Evolutionary conservation across 2,329 filamentous ascomycete species (phyloP).

Genomic region (Chrysoporthe cubensis): DNA sequence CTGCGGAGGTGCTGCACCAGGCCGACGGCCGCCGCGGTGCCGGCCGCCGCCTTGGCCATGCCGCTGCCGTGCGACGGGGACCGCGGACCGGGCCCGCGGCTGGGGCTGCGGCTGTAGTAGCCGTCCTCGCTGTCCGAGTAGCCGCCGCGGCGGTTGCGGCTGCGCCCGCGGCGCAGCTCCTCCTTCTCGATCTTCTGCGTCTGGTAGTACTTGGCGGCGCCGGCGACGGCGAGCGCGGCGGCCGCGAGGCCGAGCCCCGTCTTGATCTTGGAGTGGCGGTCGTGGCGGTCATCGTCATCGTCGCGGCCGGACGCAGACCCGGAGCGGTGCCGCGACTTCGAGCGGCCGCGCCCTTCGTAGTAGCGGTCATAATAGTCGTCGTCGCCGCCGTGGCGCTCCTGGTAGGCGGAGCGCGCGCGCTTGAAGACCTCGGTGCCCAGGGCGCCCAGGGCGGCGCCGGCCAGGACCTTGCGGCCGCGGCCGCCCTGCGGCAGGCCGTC

Average conservation of each 20-base stretch:
- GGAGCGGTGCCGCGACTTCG: slow-evolving; percentile 35
- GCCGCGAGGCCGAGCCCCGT: slow-evolving; percentile 66
- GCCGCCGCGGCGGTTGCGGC: slow-evolving; percentile 47
- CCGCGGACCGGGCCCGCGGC: slow-evolving; percentile 34
- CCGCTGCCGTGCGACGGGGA: slow-evolving; percentile 39
- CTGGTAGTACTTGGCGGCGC: slow-evolving; percentile 67
- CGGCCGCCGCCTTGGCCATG: slow-evolving; percentile 60
- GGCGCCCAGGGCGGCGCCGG: slow-evolving; percentile 65
- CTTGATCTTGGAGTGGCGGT: slow-evolving; percentile 55
- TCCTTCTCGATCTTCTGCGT: slow-evolving; percentile 64
- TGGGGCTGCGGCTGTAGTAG: slow-evolving; percentile 46
- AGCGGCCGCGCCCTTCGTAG: slow-evolving; percentile 43
- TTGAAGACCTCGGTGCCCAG: slow-evolving; percentile 64
- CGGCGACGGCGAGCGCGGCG: slow-evolving; percentile 65
- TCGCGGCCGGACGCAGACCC: slow-evolving; percentile 16
- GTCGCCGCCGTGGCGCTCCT: slow-evolving; percentile 52
- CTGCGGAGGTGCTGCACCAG: slow-evolving; percentile 62
- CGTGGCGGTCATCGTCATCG: slow-evolving; percentile 30
- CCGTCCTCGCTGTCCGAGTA: slow-evolving; percentile 44
- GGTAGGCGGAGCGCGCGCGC: slow-evolving; percentile 64
- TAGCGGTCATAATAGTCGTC: slow-evolving; percentile 42
- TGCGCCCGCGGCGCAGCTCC: slow-evolving; percentile 60
- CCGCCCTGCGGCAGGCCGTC: slow-evolving; percentile 48
- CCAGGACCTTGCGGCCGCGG: slow-evolving; percentile 61
- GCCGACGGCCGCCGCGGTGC: slow-evolving; percentile 61